phyloP scores from a whole-genome alignment of 2,329 filamentous ascomycete species.

The Chaetoscypha palmicola region DNA sequence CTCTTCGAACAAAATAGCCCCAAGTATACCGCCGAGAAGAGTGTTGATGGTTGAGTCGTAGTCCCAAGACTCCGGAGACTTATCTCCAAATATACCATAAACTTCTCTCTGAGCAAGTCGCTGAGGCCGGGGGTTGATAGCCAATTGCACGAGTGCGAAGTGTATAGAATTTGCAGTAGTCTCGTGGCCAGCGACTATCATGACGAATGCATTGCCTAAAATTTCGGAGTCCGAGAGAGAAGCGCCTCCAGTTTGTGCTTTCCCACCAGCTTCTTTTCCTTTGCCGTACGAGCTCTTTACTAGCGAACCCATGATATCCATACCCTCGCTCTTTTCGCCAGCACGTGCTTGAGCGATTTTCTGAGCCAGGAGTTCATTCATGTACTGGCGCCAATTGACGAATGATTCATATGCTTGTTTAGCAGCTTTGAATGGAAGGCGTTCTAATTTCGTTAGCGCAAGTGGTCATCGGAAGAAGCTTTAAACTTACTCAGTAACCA shows the following conservation, averaged over 20 bases:
- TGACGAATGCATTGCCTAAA: slow-evolving; percentile 63
- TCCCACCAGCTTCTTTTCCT: slow-evolving; percentile 21
- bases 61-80: slow-evolving; percentile 56
- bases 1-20: slow-evolving; percentile 71
- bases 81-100: slow-evolving; percentile 54
- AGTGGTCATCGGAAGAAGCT: neutral
- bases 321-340: slow-evolving; percentile 35
- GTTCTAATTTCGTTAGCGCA: slow-evolving; percentile 22
- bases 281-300: slow-evolving; percentile 38
- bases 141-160: slow-evolving; percentile 62
- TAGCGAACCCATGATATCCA: slow-evolving; percentile 51
- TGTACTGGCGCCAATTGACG: slow-evolving; percentile 53
- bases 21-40: slow-evolving; percentile 62
- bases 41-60: slow-evolving; percentile 61
- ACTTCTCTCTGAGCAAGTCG: slow-evolving; percentile 61
- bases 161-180: slow-evolving; percentile 71
- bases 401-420: slow-evolving; percentile 40
- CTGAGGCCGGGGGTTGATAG: slow-evolving; percentile 57
- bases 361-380: slow-evolving; percentile 49
- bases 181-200: slow-evolving; percentile 70
- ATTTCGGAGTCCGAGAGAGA: slow-evolving; percentile 60
- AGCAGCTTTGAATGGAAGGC: slow-evolving; percentile 39
- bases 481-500: slow-evolving; percentile 40
- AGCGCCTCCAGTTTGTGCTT: slow-evolving; percentile 39
- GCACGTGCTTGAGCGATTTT: slow-evolving; percentile 41